These are phyloP conservation scores for Aspergillus olivimuriae DNA, from an alignment of 495 filamentous ascomycete genomes.

Conservation along the genomic window DNA sequence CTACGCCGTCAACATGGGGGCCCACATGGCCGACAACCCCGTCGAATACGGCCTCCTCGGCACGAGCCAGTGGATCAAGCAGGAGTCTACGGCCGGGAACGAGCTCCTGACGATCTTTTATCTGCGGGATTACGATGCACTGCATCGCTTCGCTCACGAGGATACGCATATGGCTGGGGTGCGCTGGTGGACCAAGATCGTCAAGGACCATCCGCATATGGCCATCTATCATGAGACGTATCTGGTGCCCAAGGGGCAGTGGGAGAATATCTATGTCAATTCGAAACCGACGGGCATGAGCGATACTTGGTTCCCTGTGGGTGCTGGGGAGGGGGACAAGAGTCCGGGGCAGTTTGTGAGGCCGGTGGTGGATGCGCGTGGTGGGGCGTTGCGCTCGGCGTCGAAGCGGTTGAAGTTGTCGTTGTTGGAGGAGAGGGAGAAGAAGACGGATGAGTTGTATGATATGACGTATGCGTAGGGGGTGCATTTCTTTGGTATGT, in stretches of 20 bases:
- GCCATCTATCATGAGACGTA: constrained; percentile 46
- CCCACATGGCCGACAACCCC: constrained; percentile 12
- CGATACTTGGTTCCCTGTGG: constrained; percentile 6
- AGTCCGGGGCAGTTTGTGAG: neutral
- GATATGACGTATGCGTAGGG: neutral
- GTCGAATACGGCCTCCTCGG: constrained; percentile 30
- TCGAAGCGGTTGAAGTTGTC: neutral
- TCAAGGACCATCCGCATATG: constrained; percentile 33
- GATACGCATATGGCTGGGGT: constrained; percentile 37
- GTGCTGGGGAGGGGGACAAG: neutral
- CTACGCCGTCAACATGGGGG: constrained; percentile 1
- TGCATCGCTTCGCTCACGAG: constrained; percentile 46
- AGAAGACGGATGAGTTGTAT: neutral
- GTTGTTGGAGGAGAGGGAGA: neutral
- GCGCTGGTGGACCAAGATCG: constrained; percentile 37
- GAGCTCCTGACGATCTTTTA: constrained; percentile 39
- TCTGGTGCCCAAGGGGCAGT: constrained; percentile 25
- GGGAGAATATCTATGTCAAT: constrained; percentile 43
- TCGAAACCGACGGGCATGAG: constrained; percentile 19
- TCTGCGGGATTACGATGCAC: constrained; percentile 37
- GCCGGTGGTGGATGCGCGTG: neutral
- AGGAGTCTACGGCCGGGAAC: constrained; percentile 19
- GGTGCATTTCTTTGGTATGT: too few relatives aligned
- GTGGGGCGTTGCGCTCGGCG: neutral
- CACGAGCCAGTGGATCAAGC: constrained; percentile 11